Evolutionary conservation across 1,284 basidiomycete species (phyloP).

Genomic region (Tilletiaria anomala): DNA sequence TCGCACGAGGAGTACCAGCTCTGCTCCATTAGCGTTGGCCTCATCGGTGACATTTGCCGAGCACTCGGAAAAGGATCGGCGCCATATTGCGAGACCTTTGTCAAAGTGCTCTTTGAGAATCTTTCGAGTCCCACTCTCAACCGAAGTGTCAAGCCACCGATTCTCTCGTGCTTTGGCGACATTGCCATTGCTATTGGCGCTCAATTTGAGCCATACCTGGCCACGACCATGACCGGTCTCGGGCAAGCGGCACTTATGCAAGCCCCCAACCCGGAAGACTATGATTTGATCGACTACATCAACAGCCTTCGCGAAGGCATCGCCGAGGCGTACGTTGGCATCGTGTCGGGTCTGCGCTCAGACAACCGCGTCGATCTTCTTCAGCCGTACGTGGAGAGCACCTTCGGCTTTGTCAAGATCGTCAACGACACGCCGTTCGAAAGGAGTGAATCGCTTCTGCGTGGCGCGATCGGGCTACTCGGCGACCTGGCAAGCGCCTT

Average conservation of each 20-base stretch:
- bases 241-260: slow-evolving; percentile 64
- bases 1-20: slow-evolving; percentile 89
- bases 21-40: slow-evolving; percentile 85
- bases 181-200: slow-evolving; percentile 79
- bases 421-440: slow-evolving; percentile 50
- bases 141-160: slow-evolving; percentile 88
- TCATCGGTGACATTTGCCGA: slow-evolving; percentile 87
- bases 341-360: slow-evolving; percentile 76
- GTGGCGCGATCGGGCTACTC: slow-evolving; percentile 64
- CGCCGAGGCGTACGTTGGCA: slow-evolving; percentile 88
- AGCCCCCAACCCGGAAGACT: slow-evolving; percentile 52
- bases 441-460: slow-evolving; percentile 61
- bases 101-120: slow-evolving; percentile 80
- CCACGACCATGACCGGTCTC: slow-evolving; percentile 78
- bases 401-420: slow-evolving; percentile 68
- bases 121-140: slow-evolving; percentile 79
- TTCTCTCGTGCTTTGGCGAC: slow-evolving; percentile 89
- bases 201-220: slow-evolving; percentile 74
- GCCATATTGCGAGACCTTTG: slow-evolving; percentile 72
- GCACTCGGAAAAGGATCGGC: slow-evolving; percentile 70
- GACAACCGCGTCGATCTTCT: slow-evolving; percentile 59
- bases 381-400: slow-evolving; percentile 58
- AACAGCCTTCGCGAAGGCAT: slow-evolving; percentile 82
- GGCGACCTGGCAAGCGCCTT: slow-evolving; percentile 81
- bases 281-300: slow-evolving; percentile 83